phyloP scores from a whole-genome alignment of 148 eudicot species.

The Vaccinium myrtillus region DNA sequence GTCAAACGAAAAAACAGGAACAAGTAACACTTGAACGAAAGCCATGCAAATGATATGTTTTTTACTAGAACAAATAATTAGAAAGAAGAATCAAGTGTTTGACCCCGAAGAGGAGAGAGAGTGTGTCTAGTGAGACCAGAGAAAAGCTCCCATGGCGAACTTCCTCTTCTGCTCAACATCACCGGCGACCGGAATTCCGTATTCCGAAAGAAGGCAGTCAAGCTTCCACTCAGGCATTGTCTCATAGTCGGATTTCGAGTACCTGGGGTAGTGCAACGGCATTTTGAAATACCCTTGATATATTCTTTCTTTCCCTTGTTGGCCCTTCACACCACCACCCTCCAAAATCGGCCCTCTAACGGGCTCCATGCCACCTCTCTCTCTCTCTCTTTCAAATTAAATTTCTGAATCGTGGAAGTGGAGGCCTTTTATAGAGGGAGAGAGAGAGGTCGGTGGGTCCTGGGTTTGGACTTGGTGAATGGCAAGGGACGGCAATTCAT shows the following conservation, averaged over 20 bases:
- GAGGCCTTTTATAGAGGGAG: not conserved
- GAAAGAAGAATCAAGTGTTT: no score
- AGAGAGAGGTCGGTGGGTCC: not conserved
- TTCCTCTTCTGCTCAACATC: conserved; percentile 38
- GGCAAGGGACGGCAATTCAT: not conserved
- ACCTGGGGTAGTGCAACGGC: conserved; percentile 43
- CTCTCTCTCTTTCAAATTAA: not conserved
- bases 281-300: not conserved
- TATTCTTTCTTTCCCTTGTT: not conserved
- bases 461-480: not conserved
- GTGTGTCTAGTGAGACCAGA: conserved; percentile 21
- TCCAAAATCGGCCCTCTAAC: no score
- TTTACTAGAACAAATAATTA: not conserved
- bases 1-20: not conserved
- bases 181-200: conserved; percentile 35
- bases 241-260: conserved; percentile 34
- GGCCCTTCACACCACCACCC: no score
- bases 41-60: not conserved
- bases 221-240: conserved; percentile 46
- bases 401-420: not conserved
- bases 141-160: conserved; percentile 48
- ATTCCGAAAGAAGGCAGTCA: conserved; percentile 32
- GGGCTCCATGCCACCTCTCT: conserved; percentile 16
- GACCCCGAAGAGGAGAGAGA: not conserved
- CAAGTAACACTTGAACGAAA: not conserved